phyloP scores from a whole-genome alignment of 495 filamentous ascomycete genomes.

The Chaetomium fimeti region DNA sequence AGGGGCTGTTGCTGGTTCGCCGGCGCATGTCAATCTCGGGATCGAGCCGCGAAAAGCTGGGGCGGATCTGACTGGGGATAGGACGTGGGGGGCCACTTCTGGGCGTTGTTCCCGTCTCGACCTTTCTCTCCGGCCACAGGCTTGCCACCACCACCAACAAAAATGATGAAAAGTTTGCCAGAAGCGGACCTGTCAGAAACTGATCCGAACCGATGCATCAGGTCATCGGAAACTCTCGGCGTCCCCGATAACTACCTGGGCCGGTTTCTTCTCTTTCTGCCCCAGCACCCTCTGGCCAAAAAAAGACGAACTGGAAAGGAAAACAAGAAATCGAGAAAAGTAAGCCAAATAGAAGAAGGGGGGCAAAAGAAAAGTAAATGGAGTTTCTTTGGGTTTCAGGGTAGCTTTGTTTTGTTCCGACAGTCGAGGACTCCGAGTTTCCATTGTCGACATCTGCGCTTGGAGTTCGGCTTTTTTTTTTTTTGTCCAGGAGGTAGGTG shows the following conservation, averaged over 20 bases:
- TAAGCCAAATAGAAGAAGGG: no score
- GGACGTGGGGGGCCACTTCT: conserved; percentile 4
- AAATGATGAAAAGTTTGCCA: background rate
- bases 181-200: conserved; percentile 11
- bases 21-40: conserved; percentile 12
- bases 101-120: conserved; percentile 12
- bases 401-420: no score
- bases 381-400: no score
- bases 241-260: background rate
- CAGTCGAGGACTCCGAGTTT: no score
- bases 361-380: no score
- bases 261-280: background rate
- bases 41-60: conserved; percentile 14
- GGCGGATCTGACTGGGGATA: conserved; percentile 17
- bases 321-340: no score
- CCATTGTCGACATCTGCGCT: no score
- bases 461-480: no score
- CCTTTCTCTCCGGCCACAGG: background rate
- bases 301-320: no score
- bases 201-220: background rate
- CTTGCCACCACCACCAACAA: background rate
- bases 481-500: no score
- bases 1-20: conserved; percentile 16
- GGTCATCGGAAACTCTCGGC: conserved; percentile 5
- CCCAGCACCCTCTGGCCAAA: no score